A percentile compares a stretch with the other conserved stretches of the same genome.
phyloP scores from a whole-genome alignment of 2,329 filamentous ascomycete species.

The Nigrospora oryzae region DNA sequence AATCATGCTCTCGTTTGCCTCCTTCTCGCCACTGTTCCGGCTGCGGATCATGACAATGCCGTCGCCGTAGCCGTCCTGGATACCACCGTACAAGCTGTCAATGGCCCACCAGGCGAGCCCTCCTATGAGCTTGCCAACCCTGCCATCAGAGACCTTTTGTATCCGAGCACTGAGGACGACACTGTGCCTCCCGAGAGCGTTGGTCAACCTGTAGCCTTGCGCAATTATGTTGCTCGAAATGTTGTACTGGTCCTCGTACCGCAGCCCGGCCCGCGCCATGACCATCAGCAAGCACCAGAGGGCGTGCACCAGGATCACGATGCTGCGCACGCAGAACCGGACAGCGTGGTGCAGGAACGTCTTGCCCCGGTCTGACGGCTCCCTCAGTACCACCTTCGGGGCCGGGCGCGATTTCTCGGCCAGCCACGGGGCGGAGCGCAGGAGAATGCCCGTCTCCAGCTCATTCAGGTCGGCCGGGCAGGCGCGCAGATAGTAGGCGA shows the following conservation, averaged over 20 bases:
- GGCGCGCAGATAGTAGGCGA: constrained; percentile 6
- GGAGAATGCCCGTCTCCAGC: constrained; percentile 4
- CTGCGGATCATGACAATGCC: constrained; percentile 12
- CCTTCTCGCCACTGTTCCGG: no score
- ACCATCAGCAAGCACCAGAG: constrained; percentile 48
- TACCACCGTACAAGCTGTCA: constrained; percentile 54
- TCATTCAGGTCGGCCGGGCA: constrained; percentile 4
- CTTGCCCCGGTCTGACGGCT: constrained; percentile 11
- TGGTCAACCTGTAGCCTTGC: constrained; percentile 41
- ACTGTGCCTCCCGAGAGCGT: constrained; percentile 42
- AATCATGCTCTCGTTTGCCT: no score
- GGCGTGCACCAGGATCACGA: constrained; percentile 51
- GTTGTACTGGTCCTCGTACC: constrained; percentile 58
- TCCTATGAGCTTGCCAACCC: constrained; percentile 49
- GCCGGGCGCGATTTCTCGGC: not conserved
- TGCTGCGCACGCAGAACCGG: constrained; percentile 44
- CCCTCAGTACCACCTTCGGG: constrained; percentile 2
- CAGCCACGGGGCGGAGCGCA: constrained; percentile 5
- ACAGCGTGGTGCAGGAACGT: constrained; percentile 52
- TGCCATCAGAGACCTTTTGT: constrained; percentile 54
- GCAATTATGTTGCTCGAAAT: constrained; percentile 51
- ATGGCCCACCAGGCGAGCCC: constrained; percentile 52
- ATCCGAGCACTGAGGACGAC: constrained; percentile 45
- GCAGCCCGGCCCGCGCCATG: constrained; percentile 43
- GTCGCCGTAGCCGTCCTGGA: constrained; percentile 53